Conservation (phyloP, 345 rosid species). For the Bruguiera sexangula region DNA sequence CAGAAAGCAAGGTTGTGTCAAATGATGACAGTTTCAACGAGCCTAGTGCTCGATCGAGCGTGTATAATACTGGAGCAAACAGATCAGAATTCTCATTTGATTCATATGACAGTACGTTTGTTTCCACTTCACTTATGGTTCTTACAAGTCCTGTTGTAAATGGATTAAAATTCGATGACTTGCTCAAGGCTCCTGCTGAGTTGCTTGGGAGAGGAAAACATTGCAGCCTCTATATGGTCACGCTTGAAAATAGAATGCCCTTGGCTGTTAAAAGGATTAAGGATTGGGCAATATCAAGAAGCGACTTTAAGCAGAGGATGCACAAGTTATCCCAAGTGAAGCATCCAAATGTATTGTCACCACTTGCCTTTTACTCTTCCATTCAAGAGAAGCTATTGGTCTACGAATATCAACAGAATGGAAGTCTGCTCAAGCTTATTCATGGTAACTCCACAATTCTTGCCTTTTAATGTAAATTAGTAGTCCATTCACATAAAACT, state of each 20-base stretch:
- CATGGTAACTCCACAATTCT: conserved; percentile 35
- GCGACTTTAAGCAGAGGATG: conserved; percentile 51
- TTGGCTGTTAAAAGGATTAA: conserved; percentile 63
- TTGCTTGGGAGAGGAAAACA: conserved; percentile 53
- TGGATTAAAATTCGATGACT: conserved; percentile 49
- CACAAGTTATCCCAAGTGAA: conserved; percentile 37
- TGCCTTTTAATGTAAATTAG: not conserved
- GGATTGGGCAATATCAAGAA: conserved; percentile 43
- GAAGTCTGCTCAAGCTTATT: conserved; percentile 49
- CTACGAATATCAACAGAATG: conserved; percentile 48
- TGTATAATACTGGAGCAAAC: conserved; percentile 15
- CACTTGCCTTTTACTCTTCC: conserved; percentile 50
- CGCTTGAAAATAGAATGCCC: conserved; percentile 32
- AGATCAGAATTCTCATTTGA: conserved; percentile 27
- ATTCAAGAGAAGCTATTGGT: conserved; percentile 54
- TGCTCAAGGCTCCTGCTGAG: conserved; percentile 63
- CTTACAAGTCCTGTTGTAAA: conserved; percentile 43
- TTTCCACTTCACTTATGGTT: conserved; percentile 40
- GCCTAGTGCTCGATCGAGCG: conserved; percentile 21
- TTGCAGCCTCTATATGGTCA: conserved; percentile 51
- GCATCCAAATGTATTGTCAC: conserved; percentile 51
- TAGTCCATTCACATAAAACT: not conserved
- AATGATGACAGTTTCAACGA: conserved; percentile 23
- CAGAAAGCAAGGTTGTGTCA: conserved; percentile 25
- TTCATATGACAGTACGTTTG: conserved; percentile 26